Base-by-base conservation (phyloP, 306 rosid species). In the Quercus agrifolia region DNA sequence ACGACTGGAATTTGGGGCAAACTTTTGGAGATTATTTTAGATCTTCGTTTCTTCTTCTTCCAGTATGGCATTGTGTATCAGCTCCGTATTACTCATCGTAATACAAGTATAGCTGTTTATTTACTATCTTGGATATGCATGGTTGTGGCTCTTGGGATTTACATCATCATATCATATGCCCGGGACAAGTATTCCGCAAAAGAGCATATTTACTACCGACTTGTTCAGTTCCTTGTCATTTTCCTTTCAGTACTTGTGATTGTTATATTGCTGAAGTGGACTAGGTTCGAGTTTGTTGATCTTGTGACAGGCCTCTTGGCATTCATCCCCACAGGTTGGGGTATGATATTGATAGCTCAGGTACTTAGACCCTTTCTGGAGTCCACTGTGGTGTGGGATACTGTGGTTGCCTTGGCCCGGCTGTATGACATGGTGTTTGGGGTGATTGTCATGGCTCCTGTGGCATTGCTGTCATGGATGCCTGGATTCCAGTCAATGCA, bases 401-500 rank as follows among this genome's bases (percentile, higher is more conserved):
- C 97, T 21, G 87, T 94, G 56, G 93, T 92, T 83, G 88, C 97
- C 15, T 61, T 92, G 88, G 98, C 98, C 74, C 90, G 97, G 72
- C 75, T 91, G 23, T 94, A 94, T 41, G 98, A 94, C 85, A 74
- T 94, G 80, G 74, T 94, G 71, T 85, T 94, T 46, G 98, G 98
- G 71, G 67, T 94, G 31, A 91, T 90, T 84, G 93, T 87, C 73
- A 84, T 94, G 97, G 93, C 91, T 58, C 97, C 98, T 15, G 79
- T 92, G 86, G 98, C 98, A 11, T 52, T 89, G 80, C 79, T 94
- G 41, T 92, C 98, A 31, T 94, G 98, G 98, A 76, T 94, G 81
- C 98, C 98, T 57, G 98, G 97, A 79, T 94, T 94, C 73, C 98
- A 94, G 77, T 80, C 97, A 25, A 94, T 94, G 98, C 98, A 94